A percentile compares a stretch with the other conserved stretches of the same genome.
Evolutionary conservation across 768 basidiomycete genomes (phyloP).

Genomic region (Phlegmacium glaucopus): DNA sequence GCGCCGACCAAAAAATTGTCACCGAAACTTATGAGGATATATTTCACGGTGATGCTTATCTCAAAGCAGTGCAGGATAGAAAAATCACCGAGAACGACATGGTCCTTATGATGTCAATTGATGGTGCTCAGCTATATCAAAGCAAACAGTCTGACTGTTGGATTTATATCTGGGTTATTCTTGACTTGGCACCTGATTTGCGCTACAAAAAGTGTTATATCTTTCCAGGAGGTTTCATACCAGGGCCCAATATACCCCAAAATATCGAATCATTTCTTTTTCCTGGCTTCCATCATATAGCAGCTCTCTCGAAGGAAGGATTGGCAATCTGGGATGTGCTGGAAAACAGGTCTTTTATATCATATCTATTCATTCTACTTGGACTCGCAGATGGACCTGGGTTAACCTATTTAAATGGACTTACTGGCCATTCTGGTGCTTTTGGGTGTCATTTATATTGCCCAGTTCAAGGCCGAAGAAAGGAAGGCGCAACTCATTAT

Average conservation of each 20-base stretch:
- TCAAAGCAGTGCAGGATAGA: constrained; percentile 8
- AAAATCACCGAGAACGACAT: constrained; percentile 25
- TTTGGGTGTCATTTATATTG: constrained; percentile 32
- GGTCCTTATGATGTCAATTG: constrained; percentile 32
- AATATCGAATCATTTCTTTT: constrained; percentile 30
- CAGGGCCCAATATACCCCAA: too few relatives aligned
- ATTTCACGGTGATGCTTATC: constrained; percentile 23
- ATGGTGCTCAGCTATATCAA: constrained; percentile 39
- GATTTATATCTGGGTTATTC: constrained; percentile 35
- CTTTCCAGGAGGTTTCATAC: constrained; percentile 30
- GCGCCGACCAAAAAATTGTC: neutral
- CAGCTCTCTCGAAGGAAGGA: constrained; percentile 17
- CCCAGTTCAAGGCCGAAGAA: constrained; percentile 24
- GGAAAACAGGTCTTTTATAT: constrained; percentile 7
- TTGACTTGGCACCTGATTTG: constrained; percentile 24
- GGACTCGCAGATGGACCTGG: constrained; percentile 30
- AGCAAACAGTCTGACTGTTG: constrained; percentile 31
- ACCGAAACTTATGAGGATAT: constrained; percentile 19
- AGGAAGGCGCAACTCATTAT: constrained; percentile 25
- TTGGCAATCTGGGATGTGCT: constrained; percentile 28
- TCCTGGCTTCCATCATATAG: constrained; percentile 30
- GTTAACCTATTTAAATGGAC: too few relatives aligned
- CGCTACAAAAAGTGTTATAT: constrained; percentile 31
- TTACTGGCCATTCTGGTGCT: constrained; percentile 1
- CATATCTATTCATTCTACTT: neutral